phyloP scores from a whole-genome alignment of 2,329 filamentous ascomycete genomes.

The Epichloe sibirici region DNA sequence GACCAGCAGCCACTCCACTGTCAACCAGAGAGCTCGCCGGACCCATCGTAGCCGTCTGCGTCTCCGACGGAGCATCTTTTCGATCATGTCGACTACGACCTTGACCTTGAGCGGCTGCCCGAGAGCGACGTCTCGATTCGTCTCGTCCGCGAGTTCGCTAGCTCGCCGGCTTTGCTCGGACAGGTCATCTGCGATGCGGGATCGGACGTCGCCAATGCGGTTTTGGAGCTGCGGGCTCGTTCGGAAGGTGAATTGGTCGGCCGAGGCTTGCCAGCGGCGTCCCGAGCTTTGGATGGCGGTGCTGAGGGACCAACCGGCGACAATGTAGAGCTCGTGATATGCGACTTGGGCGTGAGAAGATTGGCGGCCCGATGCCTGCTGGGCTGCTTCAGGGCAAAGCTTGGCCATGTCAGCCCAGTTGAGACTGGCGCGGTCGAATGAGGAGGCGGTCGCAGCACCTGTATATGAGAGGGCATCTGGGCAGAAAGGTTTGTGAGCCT shows the following conservation, averaged over 20 bases:
- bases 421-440: conserved; percentile 12
- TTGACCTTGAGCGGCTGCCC: conserved; percentile 72
- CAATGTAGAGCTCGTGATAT: conserved; percentile 34
- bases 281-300: conserved; percentile 33
- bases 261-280: conserved; percentile 45
- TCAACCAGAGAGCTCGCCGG: conserved; percentile 62
- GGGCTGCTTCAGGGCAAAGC: conserved; percentile 23
- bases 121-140: conserved; percentile 63
- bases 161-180: conserved; percentile 51
- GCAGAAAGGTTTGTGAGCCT: conserved; percentile 25
- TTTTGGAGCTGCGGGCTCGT: conserved; percentile 41
- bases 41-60: conserved; percentile 60
- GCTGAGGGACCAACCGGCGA: conserved; percentile 40
- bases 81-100: conserved; percentile 64
- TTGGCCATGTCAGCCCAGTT: conserved; percentile 32
- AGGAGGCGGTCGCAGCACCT: conserved; percentile 11
- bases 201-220: conserved; percentile 34
- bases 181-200: conserved; percentile 39
- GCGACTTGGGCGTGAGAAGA: conserved; percentile 16
- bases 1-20: conserved; percentile 78
- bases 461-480: conserved; percentile 9
- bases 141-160: conserved; percentile 68
- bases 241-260: conserved; percentile 44
- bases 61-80: conserved; percentile 61
- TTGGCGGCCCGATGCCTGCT: conserved; percentile 18